These are phyloP conservation scores for Lanmaoa rubissima DNA, from an alignment of 768 basidiomycete species.

Conservation along the genomic window DNA sequence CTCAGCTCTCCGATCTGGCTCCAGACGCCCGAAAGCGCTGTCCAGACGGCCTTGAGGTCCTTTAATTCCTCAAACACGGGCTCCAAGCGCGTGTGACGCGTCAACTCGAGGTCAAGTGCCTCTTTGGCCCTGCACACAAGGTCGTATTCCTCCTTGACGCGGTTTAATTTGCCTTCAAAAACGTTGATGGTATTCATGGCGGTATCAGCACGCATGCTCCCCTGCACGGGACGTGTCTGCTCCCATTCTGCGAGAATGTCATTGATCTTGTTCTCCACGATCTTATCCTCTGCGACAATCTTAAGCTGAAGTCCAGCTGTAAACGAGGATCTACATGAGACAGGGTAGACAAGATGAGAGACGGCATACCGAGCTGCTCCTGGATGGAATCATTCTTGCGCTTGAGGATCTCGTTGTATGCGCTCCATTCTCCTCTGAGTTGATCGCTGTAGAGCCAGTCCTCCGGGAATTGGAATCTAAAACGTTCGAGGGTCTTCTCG, in stretches of 20 bases:
- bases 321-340: constrained; percentile 3
- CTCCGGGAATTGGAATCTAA: constrained; percentile 93
- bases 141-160: constrained; percentile 93
- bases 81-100: constrained; percentile 84
- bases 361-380: constrained; percentile 83
- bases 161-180: constrained; percentile 87
- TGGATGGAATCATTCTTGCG: constrained; percentile 98
- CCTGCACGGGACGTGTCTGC: constrained; percentile 92
- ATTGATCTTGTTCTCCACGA: constrained; percentile 92
- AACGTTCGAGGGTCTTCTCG: constrained; percentile 96
- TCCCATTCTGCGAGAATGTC: constrained; percentile 95
- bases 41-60: constrained; percentile 98
- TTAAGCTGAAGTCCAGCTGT: constrained; percentile 96
- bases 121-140: constrained; percentile 96
- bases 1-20: constrained; percentile 85
- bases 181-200: constrained; percentile 96
- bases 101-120: constrained; percentile 90
- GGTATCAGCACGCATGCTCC: constrained; percentile 92
- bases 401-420: constrained; percentile 96
- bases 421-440: constrained; percentile 96
- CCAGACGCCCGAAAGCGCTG: constrained; percentile 96
- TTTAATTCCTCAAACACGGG: constrained; percentile 94
- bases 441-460: constrained; percentile 99
- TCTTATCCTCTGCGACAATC: constrained; percentile 99
- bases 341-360: background rate